These are phyloP conservation scores for Quercus tomentella DNA, from an alignment of 331 rosid genomes.

Conservation along the genomic window DNA sequence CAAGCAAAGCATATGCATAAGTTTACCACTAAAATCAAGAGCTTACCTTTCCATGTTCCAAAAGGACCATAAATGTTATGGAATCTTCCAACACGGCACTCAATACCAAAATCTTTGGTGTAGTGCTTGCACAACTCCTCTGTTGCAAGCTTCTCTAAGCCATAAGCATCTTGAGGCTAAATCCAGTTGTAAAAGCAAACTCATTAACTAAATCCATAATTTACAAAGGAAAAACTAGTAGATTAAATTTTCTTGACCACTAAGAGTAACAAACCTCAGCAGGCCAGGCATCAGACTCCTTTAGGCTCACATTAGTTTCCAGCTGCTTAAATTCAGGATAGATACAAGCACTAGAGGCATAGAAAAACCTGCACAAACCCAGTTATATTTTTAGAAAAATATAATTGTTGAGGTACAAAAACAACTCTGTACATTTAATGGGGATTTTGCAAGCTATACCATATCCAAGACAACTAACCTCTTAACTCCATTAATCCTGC, in stretches of 20 bases:
- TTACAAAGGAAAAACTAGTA: conserved; percentile 5
- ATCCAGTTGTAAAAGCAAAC: conserved; percentile 7
- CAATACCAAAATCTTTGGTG: conserved; percentile 89
- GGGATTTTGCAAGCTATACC: background rate
- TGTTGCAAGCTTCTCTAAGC: conserved; percentile 97
- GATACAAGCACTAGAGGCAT: conserved; percentile 97
- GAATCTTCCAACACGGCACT: conserved; percentile 94
- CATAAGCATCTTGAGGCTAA: conserved; percentile 99
- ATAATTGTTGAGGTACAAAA: background rate
- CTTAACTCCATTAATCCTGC: conserved; percentile 80
- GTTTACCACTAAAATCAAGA: conserved; percentile 5
- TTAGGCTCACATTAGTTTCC: conserved; percentile 97
- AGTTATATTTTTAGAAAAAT: background rate
- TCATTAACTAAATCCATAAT: conserved; percentile 4
- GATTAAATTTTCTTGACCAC: background rate
- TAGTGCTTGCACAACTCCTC: conserved; percentile 98
- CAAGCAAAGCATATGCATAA: background rate
- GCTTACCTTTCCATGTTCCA: conserved; percentile 97
- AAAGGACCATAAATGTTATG: conserved; percentile 96
- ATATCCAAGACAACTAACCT: conserved; percentile 47
- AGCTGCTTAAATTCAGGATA: conserved; percentile 94
- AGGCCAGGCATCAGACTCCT: conserved; percentile 99
- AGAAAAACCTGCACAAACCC: conserved; percentile 62
- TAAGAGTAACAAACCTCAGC: conserved; percentile 71
- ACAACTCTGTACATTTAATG: background rate